Percentiles rank a stretch among this genome's conserved stretches.
Conservation (phyloP, 345 rosid species). For the Atalantia buxifolia region DNA sequence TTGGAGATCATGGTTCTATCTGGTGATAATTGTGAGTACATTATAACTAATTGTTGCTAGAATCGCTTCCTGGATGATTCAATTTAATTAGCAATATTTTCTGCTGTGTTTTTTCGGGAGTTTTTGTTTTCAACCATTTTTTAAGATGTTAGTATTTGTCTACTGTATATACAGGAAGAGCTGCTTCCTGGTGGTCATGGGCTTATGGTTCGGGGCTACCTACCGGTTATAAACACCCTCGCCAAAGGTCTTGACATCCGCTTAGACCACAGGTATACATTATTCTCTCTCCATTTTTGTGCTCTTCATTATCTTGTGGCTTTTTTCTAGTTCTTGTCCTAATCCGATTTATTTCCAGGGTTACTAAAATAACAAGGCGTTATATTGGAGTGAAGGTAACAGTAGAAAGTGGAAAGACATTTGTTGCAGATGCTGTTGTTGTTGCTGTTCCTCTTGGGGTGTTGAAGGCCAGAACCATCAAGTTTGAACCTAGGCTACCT, state of each 20-base stretch:
- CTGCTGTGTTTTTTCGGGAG: background rate
- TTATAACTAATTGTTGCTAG: background rate
- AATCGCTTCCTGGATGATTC: background rate
- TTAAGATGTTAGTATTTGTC: background rate
- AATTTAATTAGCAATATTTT: background rate
- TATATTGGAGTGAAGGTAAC: conserved; percentile 79
- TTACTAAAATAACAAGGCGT: conserved; percentile 61
- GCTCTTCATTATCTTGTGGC: background rate
- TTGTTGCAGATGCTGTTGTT: conserved; percentile 80
- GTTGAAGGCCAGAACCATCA: conserved; percentile 57
- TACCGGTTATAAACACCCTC: conserved; percentile 90
- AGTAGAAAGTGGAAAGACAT: conserved; percentile 62
- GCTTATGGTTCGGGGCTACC: conserved; percentile 97
- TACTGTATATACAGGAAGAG: conserved; percentile 57
- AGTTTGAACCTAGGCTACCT: conserved; percentile 82
- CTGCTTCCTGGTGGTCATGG: conserved; percentile 96
- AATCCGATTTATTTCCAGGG: conserved; percentile 40
- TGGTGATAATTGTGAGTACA: background rate
- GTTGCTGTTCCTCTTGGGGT: conserved; percentile 88
- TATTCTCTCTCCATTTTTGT: background rate
- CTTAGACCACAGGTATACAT: conserved; percentile 64
- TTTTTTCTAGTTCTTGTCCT: background rate
- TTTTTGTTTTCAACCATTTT: background rate
- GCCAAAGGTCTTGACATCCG: conserved; percentile 93
- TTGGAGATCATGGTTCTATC: background rate